Evolutionary conservation across 2,329 filamentous ascomycete genomes (phyloP), one percentile per base, ranked within the genome.

Genomic region (Aspergillus versicolor): DNA sequence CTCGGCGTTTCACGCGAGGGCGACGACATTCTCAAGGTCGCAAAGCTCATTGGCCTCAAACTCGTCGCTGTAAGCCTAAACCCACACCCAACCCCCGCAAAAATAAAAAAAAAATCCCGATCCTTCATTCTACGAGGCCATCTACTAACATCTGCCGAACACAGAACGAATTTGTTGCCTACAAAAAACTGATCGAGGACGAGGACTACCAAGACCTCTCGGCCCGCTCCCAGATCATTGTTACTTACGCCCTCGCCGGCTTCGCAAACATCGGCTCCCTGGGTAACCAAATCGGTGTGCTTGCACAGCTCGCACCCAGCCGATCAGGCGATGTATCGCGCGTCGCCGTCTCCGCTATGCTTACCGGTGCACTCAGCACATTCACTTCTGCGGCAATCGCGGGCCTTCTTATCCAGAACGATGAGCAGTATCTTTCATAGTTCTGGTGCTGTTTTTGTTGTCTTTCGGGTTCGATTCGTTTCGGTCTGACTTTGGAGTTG

Each of bases 241-340:
- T 88, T 45, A 95, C 90, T 50, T 96, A 96, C 70, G 89, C 90
- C 19, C 83, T 92, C 63, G 95, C 91, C 75, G 81, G 81, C 24
- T 91, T 91, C 71, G 92, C 90, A 61, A 96, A 96, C 78, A 88
- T 96, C 65, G 89, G 89, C 53, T 93, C 90, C 30, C 83, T 96
- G 47, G 91, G 91, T 71, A 93, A 91, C 55, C 91, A 96, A 76
- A 94, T 96, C 60, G 91, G 91, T 79, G 90, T 95, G 57, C 82
- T 96, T 52, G 85, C 88, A 4, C 91, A 95, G 76, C 84, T 96
- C 59, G 88, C 90, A 0, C 91, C 91, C 0, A 80, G 81, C 4
- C 85, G 91, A 44, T 82, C 84, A 38, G 89, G 88, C 57, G 89
- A 94, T 65, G 88, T 96, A 11, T 87, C 89, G 4, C 81, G 81